Base-by-base conservation (phyloP, 805 yeast species). In the Scheffersomyces spartinae region DNA sequence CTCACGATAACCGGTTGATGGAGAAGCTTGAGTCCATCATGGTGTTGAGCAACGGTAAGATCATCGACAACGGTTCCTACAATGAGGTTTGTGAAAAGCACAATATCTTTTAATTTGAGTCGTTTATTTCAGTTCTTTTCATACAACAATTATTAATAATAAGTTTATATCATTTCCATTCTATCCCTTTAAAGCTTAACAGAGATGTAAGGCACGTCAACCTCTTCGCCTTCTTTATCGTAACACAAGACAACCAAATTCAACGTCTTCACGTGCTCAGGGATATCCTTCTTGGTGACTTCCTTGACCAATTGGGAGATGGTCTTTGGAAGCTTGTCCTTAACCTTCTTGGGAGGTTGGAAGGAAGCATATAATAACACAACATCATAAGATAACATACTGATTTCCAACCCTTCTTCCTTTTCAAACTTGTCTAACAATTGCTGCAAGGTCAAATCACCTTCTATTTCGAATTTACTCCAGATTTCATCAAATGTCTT, bases 361-460 rank as follows among this genome's bases (percentile, higher is more conserved):
- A 91, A 91, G 4, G 86, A 77, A 2, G 97, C 97, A 48, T 82
- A 91, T 39, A 91, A 64, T 36, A 91, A 63, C 2, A 94, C 77
- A 21, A 82, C 94, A 28, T 86, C 95, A 43, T 82, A 74, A 0
- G 96, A 83, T 36, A 91, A 60, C 98, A 91, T 91, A 10, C 91
- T 68, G 27, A 91, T 72, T 37, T 77, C 85, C 34, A 91, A 66
- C 2, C 93, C 94, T 54, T 91, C 94, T 27, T 82, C 64, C 32
- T 74, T 61, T 47, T 80, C 67, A 55, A 91, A 91, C 40, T 77
- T 64, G 31, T 75, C 78, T 30, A 88, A 53, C 33, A 86, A 62
- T 35, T 77, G 74, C 43, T 71, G 70, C 39, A 86, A 66, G 8
- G 91, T 82, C 26, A 82, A 55, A 43, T 86, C 77, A 28, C 86